phyloP scores from a whole-genome alignment of 1,284 basidiomycete genomes.

The Sporisorium reilianum region DNA sequence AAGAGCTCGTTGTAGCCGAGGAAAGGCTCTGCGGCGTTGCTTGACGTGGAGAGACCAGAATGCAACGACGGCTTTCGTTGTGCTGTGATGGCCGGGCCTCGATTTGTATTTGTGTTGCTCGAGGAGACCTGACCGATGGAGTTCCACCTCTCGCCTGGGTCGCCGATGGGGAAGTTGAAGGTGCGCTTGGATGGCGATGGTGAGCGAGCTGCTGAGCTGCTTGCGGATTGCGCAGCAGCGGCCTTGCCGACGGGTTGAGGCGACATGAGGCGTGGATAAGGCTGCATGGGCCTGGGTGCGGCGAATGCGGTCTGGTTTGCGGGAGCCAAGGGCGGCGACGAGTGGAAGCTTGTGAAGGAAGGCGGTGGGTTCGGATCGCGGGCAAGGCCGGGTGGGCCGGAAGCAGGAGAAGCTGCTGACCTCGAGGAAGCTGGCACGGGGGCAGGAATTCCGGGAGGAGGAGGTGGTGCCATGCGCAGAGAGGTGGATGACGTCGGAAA shows the following conservation, averaged over 20 bases:
- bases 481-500: slow-evolving; percentile 9
- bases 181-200: slow-evolving; percentile 57
- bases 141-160: slow-evolving; percentile 58
- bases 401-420: slow-evolving; percentile 2
- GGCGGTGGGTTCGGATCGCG: slow-evolving; percentile 8
- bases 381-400: slow-evolving; percentile 14
- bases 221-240: neutral
- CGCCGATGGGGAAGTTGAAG: slow-evolving; percentile 55
- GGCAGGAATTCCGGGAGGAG: slow-evolving; percentile 19
- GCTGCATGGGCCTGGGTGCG: slow-evolving; percentile 54
- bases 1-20: slow-evolving; percentile 61
- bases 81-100: slow-evolving; percentile 11
- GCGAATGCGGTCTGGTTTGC: slow-evolving; percentile 27
- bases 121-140: slow-evolving; percentile 51
- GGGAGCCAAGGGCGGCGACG: slow-evolving; percentile 31
- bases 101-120: slow-evolving; percentile 6
- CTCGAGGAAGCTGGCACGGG: slow-evolving; percentile 17
- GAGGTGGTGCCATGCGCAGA: slow-evolving; percentile 21
- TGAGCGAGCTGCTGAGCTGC: slow-evolving; percentile 39
- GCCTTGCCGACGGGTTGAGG: slow-evolving; percentile 46
- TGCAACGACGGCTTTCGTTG: slow-evolving; percentile 46
- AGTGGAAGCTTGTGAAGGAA: slow-evolving; percentile 18
- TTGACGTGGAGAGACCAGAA: slow-evolving; percentile 22
- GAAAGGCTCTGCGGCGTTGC: slow-evolving; percentile 45
- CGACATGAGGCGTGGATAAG: slow-evolving; percentile 55